Conservation (phyloP, 2,329 filamentous ascomycete genomes). For the Aquanectria penicillioides region DNA sequence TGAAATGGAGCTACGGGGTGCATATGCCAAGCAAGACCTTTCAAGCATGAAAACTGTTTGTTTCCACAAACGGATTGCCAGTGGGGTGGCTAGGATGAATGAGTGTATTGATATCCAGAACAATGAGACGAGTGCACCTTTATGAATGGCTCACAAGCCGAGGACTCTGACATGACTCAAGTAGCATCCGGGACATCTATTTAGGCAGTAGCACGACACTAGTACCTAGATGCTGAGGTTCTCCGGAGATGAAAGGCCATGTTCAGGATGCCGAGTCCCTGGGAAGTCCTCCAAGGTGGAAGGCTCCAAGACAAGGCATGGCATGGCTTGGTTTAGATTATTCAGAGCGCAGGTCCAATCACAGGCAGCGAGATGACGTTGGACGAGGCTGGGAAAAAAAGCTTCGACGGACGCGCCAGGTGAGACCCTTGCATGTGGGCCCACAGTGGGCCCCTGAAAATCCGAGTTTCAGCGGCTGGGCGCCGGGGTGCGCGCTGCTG, state of each 20-base stretch:
- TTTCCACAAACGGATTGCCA: not conserved
- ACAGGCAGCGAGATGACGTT: not conserved
- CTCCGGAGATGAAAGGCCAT: not conserved
- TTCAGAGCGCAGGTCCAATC: constrained; percentile 10
- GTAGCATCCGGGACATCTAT: too few relatives aligned
- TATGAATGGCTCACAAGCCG: too few relatives aligned
- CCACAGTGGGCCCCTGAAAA: constrained; percentile 8
- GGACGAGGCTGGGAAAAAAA: constrained; percentile 19
- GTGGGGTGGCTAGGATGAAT: not conserved
- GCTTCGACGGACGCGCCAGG: not conserved
- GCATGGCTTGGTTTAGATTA: not conserved
- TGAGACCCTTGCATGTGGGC: constrained; percentile 1
- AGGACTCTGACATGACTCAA: too few relatives aligned
- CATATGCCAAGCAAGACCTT: not conserved
- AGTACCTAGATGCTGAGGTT: too few relatives aligned
- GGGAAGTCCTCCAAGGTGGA: not conserved
- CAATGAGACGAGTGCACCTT: not conserved
- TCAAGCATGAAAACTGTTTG: not conserved
- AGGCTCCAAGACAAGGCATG: constrained; percentile 7
- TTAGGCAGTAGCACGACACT: too few relatives aligned
- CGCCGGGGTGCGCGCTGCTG: constrained; percentile 7
- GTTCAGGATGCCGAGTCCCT: not conserved
- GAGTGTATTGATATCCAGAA: not conserved
- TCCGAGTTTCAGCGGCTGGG: constrained; percentile 19
- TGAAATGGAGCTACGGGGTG: not conserved